phyloP scores from a whole-genome alignment of 306 rosid genomes.

The Acacia confusa region DNA sequence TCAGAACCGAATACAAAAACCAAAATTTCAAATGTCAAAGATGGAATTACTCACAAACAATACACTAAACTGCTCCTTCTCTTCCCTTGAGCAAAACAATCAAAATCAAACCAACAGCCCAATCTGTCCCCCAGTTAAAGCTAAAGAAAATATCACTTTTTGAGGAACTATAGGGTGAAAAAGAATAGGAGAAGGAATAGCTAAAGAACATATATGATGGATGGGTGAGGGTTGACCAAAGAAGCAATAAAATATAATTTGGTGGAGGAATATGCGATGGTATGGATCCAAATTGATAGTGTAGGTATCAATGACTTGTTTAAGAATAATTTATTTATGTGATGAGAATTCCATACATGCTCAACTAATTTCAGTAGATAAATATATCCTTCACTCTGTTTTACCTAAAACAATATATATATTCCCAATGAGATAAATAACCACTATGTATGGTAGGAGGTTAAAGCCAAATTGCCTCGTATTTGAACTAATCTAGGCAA shows the following conservation, averaged over 20 bases:
- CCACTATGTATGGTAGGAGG: no score
- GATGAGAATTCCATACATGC: no score
- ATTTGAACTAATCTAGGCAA: no score
- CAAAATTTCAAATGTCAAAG: background rate
- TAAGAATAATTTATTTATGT: no score
- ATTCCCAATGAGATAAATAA: no score
- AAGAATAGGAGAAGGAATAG: background rate
- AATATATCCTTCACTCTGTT: no score
- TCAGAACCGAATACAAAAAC: background rate
- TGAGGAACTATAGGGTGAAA: background rate
- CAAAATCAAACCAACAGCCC: background rate
- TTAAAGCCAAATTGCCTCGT: no score
- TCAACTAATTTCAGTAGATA: no score
- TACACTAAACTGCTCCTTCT: background rate
- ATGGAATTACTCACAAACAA: background rate
- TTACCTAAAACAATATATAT: no score
- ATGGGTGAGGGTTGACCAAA: background rate
- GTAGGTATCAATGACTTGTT: no score
- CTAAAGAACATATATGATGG: background rate
- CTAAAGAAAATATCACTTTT: background rate
- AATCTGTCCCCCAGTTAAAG: background rate
- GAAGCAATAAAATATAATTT: background rate
- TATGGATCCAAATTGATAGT: no score
- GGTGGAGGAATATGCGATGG: background rate
- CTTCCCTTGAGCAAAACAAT: background rate